Base-by-base conservation (phyloP, 306 rosid species). In the Macrotyloma uniflorum region DNA sequence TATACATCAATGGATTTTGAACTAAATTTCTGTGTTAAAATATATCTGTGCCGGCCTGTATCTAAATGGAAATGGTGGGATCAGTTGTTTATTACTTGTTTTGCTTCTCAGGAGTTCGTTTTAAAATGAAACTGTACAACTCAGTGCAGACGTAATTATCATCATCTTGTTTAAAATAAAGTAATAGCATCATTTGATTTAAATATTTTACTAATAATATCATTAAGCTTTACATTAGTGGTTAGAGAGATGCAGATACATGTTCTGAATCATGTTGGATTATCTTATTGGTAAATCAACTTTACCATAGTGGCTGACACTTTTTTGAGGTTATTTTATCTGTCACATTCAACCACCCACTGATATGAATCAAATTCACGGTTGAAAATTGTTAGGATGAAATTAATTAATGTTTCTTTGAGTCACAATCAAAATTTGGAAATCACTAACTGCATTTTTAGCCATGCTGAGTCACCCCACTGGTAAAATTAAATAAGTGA, bases 381-480 rank as follows among this genome's bases (percentile, higher is more conserved):
- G 82, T 43, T 63, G 22, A 63, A 66, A 70, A 20, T 22, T 53
- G 13, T 42, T 42, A n/a, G 19, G 12, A 6, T 8, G 32, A 7
- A 42, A 42, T 58, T 75, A 61, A 70, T 12, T 59, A 51, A 49
- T 76, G 13, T 32, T 75, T 26, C 32, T 13, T 19, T 59, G 77
- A 50, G 78, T 70, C 74, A 70, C 24, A 8, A 13, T 67, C 78
- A 59, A 70, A n/a, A 1, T 12, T 33, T 5, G 36, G 35, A 50
- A 72, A 72, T 63, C 74, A 72, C 47, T 57, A 67, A 67, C 76
- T 5, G 46, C 24, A 2, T 50, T 19, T 8, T 50, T 42, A 42
- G 54, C 54, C 55, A 20, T 23, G 40, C 74, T 19, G 43, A 70
- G 63, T 76, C 82, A 76, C 38, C 46, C 81, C 54, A 62, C 69